Evolutionary conservation across 768 basidiomycete species (phyloP), one percentile per base, ranked within the genome.

Genomic region (Sutorius australiensis): DNA sequence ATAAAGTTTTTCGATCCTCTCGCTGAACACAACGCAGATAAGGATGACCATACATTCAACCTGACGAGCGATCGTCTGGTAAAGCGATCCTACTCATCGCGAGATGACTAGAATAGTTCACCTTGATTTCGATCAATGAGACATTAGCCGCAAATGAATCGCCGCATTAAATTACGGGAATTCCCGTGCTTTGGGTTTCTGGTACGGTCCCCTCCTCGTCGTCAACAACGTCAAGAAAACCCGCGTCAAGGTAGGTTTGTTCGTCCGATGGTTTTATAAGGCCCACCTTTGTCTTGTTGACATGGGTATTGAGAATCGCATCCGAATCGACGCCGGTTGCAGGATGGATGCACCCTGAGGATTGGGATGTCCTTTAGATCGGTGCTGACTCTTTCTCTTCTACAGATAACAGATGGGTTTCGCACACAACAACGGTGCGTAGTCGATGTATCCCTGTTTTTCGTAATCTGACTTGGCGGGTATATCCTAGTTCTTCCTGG

Each of bases 401-500:
- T 24, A 13, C 55, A 71, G 68, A 66, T 68, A 68, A 64, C 39
- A 56, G 47, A 70, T 70, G 69, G 69, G 69, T 67, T 72, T 72
- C 54, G 64, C 60, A 55, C 69, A 70, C 57, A 70, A 70, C 60
- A 70, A 72, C 59, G 69, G 69, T 67, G 31, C 47, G 54, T 57
- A 34, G 44, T 49, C 31, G 40, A 40, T 45, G 12, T 27, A 38
- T 75, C 73, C 71, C 73, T 63, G 67, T 10, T 46, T 24, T 0
- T 17, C 33, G 33, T n/a, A 5, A 27, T 38, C 61, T 64, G 43
- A 67, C 50, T 24, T 24, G 39, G 17, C 31, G 32, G 31, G 10
- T 17, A 31, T 55, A 31, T 58, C 44, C 53, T 43, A 89, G 91
- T 90, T 78, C 90, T 95, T 73, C 93, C 84, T 77, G 81, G 74